phyloP scores from a whole-genome alignment of 1,284 basidiomycete genomes.

The Trametes sp. region DNA sequence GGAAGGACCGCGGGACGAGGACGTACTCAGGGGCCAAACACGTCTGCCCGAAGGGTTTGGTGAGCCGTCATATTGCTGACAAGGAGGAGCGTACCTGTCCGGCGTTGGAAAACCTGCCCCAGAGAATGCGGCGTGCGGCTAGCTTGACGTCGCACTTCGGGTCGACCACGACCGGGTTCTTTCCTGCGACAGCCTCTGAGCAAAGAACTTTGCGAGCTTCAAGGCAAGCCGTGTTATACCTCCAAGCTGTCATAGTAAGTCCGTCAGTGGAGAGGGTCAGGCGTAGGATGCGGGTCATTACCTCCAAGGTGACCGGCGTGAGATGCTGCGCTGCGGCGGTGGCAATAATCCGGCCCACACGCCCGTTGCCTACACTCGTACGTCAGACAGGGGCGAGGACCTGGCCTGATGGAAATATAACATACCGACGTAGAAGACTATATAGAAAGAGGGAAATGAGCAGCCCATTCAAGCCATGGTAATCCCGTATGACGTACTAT shows the following conservation, averaged over 20 bases:
- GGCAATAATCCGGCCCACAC: conserved; percentile 80
- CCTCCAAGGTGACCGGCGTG: conserved; percentile 83
- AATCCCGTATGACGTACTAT: conserved; percentile 60
- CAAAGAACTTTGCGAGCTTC: not conserved
- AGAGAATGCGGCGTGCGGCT: conserved; percentile 74
- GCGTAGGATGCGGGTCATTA: conserved; percentile 33
- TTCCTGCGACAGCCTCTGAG: conserved; percentile 53
- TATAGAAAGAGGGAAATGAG: not conserved
- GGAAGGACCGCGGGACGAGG: conserved; percentile 67
- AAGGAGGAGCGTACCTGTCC: conserved; percentile 65
- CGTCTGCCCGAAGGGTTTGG: conserved; percentile 33
- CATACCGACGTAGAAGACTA: conserved; percentile 66
- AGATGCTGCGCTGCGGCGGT: conserved; percentile 84
- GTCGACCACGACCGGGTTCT: conserved; percentile 86
- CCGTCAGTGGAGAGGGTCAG: not conserved
- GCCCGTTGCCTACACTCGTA: conserved; percentile 58
- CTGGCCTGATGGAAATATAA: conserved; percentile 7
- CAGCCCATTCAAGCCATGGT: not conserved
- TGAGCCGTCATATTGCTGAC: not conserved
- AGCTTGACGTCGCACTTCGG: conserved; percentile 66
- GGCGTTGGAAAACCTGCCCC: conserved; percentile 82
- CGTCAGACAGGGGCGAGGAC: not conserved
- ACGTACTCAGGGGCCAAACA: conserved; percentile 76
- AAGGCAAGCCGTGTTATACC: not conserved
- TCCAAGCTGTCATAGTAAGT: conserved; percentile 33